These are phyloP conservation scores for Simmondsia chinensis DNA, from an alignment of 148 eudicot genomes.

Conservation along the genomic window DNA sequence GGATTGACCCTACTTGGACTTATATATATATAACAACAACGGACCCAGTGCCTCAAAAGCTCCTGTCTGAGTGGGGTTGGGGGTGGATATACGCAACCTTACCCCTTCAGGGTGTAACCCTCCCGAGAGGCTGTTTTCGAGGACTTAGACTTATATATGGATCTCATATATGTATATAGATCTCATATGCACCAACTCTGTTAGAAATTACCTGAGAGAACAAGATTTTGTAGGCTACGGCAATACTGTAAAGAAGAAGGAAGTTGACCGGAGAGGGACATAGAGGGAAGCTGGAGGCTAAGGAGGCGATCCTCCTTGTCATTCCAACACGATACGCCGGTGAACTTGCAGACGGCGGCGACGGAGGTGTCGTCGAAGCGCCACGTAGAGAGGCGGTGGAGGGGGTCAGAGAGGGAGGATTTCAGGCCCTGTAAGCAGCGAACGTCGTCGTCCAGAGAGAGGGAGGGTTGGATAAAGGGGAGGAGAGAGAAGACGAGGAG, in stretches of 20 bases:
- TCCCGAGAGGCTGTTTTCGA: too few relatives aligned
- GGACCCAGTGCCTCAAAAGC: too few relatives aligned
- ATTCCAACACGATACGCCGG: conserved; percentile 74
- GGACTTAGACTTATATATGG: too few relatives aligned
- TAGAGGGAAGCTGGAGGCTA: conserved; percentile 31
- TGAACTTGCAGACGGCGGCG: conserved; percentile 42
- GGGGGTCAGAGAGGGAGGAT: conserved; percentile 33
- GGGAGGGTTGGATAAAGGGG: background rate
- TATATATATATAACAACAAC: too few relatives aligned
- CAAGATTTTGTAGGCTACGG: conserved; percentile 38
- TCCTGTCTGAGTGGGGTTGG: too few relatives aligned
- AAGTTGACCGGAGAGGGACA: conserved; percentile 33
- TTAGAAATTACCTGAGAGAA: too few relatives aligned
- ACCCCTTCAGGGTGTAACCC: too few relatives aligned
- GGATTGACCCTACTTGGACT: too few relatives aligned
- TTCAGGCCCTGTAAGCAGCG: conserved; percentile 55
- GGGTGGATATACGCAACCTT: too few relatives aligned
- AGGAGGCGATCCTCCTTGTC: conserved; percentile 64
- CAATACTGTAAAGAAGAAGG: conserved; percentile 44
- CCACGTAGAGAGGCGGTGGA: conserved; percentile 32
- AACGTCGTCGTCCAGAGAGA: conserved; percentile 50
- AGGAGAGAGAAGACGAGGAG: background rate
- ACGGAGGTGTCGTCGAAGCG: conserved; percentile 34
- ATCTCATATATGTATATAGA: too few relatives aligned
- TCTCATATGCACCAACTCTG: too few relatives aligned